phyloP scores from a whole-genome alignment of 2,329 filamentous ascomycete genomes.

The Bipolaris oryzae region DNA sequence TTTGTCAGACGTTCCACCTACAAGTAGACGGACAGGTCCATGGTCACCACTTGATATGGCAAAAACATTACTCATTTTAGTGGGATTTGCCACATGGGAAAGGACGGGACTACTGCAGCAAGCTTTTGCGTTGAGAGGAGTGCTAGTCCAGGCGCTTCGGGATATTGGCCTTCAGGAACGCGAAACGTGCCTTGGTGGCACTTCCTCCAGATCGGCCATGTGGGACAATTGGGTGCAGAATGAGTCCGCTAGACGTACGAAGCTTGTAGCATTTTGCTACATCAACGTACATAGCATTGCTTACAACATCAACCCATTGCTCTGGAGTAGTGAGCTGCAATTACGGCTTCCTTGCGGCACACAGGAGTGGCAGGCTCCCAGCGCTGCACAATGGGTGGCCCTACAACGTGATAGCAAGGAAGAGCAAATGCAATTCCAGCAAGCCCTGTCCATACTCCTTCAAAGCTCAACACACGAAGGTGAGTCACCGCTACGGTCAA shows the following conservation, averaged over 20 bases:
- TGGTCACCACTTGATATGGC: constrained; percentile 38
- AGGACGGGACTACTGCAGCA: constrained; percentile 37
- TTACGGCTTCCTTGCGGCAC: constrained; percentile 37
- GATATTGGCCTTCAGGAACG: constrained; percentile 38
- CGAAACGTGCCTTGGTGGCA: constrained; percentile 4
- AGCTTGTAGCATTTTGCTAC: constrained; percentile 41
- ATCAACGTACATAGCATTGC: constrained; percentile 43
- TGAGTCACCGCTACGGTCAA: neutral
- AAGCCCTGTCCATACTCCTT: constrained; percentile 35
- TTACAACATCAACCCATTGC: constrained; percentile 39
- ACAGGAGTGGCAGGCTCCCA: constrained; percentile 33
- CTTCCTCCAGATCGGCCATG: constrained; percentile 29
- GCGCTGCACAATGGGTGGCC: constrained; percentile 35
- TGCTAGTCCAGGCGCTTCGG: constrained; percentile 37
- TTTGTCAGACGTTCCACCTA: constrained; percentile 12
- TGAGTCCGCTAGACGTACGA: constrained; percentile 40
- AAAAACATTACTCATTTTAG: constrained; percentile 39
- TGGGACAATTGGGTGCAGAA: constrained; percentile 40
- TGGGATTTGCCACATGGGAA: constrained; percentile 43
- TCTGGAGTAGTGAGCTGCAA: constrained; percentile 39
- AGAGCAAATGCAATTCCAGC: constrained; percentile 37
- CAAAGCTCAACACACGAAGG: constrained; percentile 21
- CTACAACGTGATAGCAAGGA: constrained; percentile 31
- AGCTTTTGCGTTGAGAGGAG: constrained; percentile 36
- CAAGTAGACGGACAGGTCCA: constrained; percentile 24